Evolutionary conservation across 495 filamentous ascomycete species (phyloP).

Genomic region (Lasiosphaeriaceae sp.): DNA sequence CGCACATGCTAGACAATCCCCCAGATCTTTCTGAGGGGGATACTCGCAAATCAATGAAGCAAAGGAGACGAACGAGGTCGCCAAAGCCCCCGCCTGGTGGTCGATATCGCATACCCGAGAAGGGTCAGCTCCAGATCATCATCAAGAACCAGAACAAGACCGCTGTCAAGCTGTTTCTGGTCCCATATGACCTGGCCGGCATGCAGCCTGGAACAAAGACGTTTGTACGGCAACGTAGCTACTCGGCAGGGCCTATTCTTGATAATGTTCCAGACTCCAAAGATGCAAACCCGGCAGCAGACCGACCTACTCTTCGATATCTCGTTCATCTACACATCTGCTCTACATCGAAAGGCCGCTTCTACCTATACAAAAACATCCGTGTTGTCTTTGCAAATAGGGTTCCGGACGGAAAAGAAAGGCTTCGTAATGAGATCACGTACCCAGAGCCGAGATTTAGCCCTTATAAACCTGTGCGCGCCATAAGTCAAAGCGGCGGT

Average conservation of each 20-base stretch:
- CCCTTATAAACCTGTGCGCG: constrained; percentile 68
- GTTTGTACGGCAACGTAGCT: constrained; percentile 91
- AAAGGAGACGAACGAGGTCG: constrained; percentile 61
- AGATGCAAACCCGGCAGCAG: constrained; percentile 34
- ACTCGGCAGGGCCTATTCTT: constrained; percentile 82
- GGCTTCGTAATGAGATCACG: constrained; percentile 84
- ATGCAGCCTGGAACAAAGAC: constrained; percentile 97
- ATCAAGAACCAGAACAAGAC: constrained; percentile 97
- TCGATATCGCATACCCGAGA: constrained; percentile 90
- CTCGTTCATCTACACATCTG: constrained; percentile 93
- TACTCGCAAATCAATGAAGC: constrained; percentile 40
- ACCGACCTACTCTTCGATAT: constrained; percentile 82
- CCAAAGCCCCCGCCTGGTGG: constrained; percentile 74
- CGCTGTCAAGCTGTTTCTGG: constrained; percentile 88
- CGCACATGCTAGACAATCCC: constrained; percentile 21
- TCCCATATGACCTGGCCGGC: constrained; percentile 91
- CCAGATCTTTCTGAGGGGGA: constrained; percentile 34
- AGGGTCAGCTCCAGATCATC: constrained; percentile 93
- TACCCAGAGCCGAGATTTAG: constrained; percentile 83
- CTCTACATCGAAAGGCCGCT: constrained; percentile 76
- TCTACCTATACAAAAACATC: constrained; percentile 86
- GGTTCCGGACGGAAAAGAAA: constrained; percentile 95
- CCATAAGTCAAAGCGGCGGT: constrained; percentile 36
- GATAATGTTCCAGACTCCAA: constrained; percentile 38
- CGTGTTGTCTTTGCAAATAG: constrained; percentile 97